These are phyloP conservation scores for Penicillium cataractarum DNA, from an alignment of 495 filamentous ascomycete species.

Conservation along the genomic window DNA sequence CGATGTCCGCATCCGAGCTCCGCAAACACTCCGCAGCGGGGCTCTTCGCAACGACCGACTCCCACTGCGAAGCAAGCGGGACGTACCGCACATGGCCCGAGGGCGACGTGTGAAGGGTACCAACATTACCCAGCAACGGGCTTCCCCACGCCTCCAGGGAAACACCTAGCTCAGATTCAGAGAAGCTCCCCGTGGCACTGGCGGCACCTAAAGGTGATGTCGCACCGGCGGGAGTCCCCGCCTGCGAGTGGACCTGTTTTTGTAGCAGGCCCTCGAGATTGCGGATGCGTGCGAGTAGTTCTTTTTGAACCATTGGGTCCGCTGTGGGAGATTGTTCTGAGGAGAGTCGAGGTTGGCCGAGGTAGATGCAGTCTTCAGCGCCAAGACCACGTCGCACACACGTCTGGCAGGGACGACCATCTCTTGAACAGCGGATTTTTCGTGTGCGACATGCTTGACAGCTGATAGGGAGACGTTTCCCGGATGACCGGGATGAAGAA, in stretches of 20 bases:
- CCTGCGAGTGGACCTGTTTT: constrained; percentile 34
- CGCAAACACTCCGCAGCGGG: constrained; percentile 35
- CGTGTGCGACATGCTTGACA: constrained; percentile 47
- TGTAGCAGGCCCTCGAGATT: constrained; percentile 45
- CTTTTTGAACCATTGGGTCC: constrained; percentile 37
- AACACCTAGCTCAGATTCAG: constrained; percentile 33
- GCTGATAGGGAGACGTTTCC: constrained; percentile 47
- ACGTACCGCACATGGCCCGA: constrained; percentile 49
- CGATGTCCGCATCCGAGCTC: constrained; percentile 34
- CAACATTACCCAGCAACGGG: constrained; percentile 32
- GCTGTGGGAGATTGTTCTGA: constrained; percentile 33
- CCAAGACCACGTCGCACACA: constrained; percentile 45
- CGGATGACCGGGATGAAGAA: constrained; percentile 33
- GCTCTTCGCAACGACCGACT: constrained; percentile 33
- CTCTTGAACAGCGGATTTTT: constrained; percentile 47
- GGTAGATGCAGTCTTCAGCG: constrained; percentile 47
- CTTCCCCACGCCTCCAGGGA: constrained; percentile 27
- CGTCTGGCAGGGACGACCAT: constrained; percentile 46
- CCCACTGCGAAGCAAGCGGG: constrained; percentile 43
- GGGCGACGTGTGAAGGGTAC: constrained; percentile 37
- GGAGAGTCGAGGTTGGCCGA: constrained; percentile 45
- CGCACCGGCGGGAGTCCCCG: constrained; percentile 22
- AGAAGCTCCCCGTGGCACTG: constrained; percentile 38
- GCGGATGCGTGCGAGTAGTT: constrained; percentile 41
- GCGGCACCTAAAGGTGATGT: constrained; percentile 38